These are phyloP conservation scores for Tulasnella sp. DNA, from an alignment of 768 basidiomycete species.

Conservation along the genomic window DNA sequence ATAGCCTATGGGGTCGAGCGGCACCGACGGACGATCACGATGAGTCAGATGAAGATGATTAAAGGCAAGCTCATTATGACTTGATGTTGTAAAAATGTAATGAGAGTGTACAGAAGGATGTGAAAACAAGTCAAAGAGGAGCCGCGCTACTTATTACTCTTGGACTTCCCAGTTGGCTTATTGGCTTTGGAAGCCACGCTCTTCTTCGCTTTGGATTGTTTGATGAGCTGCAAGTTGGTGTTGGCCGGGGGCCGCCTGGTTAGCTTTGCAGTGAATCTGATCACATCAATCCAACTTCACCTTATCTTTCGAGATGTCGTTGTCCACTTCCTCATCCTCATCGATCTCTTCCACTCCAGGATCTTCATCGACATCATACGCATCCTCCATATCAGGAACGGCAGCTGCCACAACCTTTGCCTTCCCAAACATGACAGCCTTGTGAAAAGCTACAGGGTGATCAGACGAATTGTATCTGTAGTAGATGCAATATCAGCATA, in stretches of 20 bases:
- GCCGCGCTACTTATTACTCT: neutral
- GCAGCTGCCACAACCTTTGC: conserved; percentile 64
- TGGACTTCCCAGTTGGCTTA: neutral
- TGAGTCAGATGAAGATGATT: neutral
- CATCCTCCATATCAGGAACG: conserved; percentile 86
- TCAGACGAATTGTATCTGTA: conserved; percentile 75
- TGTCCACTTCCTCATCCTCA: conserved; percentile 38
- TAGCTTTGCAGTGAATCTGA: neutral
- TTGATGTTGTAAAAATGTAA: too few species aligned
- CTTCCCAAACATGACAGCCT: conserved; percentile 70
- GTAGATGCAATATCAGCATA: neutral
- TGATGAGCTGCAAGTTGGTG: conserved; percentile 5
- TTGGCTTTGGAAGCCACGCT: neutral
- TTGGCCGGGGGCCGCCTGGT: neutral
- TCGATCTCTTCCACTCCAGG: conserved; percentile 31
- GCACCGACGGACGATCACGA: neutral
- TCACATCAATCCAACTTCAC: neutral
- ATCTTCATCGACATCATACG: conserved; percentile 51
- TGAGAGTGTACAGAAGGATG: too few species aligned
- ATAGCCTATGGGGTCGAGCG: conserved; percentile 2
- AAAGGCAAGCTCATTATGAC: neutral
- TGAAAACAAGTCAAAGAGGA: too few species aligned
- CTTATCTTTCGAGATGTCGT: conserved; percentile 26
- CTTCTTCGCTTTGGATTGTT: conserved; percentile 14
- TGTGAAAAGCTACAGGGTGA: conserved; percentile 93